Conservation (phyloP, 306 rosid species). For the Leucaena leucocephala region DNA sequence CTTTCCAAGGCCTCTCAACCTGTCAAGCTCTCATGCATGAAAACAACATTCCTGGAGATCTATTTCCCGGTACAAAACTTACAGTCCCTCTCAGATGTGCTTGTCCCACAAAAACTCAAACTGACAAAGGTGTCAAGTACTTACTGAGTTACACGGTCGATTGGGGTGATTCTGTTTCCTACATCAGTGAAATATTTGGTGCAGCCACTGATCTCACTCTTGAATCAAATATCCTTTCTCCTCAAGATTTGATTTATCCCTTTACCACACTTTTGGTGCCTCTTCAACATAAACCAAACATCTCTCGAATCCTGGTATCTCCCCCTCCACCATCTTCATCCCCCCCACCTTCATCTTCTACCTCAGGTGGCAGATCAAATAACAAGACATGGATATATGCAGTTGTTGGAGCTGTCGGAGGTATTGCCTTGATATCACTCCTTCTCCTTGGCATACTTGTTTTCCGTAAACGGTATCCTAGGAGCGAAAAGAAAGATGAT, state of each 20-base stretch:
- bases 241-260: conserved; percentile 38
- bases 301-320: conserved; percentile 39
- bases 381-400: conserved; percentile 71
- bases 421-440: conserved; percentile 38
- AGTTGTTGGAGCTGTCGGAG: conserved; percentile 57
- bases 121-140: conserved; percentile 52
- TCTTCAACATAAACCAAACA: conserved; percentile 62
- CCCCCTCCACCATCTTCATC: conserved; percentile 47
- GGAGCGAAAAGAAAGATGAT: conserved; percentile 35
- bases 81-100: conserved; percentile 88
- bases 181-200: conserved; percentile 48
- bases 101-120: conserved; percentile 84
- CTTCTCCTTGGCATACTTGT: conserved; percentile 39
- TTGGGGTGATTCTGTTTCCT: conserved; percentile 47
- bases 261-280: conserved; percentile 76
- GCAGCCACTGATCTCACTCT: conserved; percentile 34
- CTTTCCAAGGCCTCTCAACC: conserved; percentile 76
- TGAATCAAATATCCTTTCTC: conserved; percentile 65
- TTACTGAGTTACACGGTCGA: conserved; percentile 59
- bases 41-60: conserved; percentile 30
- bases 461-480: conserved; percentile 34
- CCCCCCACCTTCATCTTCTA: conserved; percentile 38
- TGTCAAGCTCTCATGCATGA: conserved; percentile 72
- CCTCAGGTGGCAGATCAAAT: conserved; percentile 41
- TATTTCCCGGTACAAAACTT: conserved; percentile 48